Conservation (phyloP, 148 eudicot species). For the Suaeda aralocaspica region DNA sequence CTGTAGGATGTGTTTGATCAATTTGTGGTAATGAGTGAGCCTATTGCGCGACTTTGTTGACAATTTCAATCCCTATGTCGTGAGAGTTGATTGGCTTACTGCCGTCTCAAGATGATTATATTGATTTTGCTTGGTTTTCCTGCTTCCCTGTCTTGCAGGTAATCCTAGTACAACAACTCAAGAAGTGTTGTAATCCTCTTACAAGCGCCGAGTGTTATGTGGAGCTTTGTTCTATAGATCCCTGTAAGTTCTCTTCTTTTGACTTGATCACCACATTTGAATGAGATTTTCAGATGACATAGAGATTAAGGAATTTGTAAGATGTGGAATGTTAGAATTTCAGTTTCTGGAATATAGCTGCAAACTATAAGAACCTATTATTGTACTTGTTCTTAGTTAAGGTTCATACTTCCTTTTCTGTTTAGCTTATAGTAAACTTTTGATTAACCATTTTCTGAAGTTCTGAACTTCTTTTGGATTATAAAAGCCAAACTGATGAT, state of each 20-base stretch:
- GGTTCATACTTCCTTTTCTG: too few relatives aligned
- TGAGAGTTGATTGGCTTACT: background rate
- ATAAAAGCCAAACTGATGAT: too few relatives aligned
- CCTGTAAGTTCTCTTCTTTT: background rate
- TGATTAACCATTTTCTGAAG: too few relatives aligned
- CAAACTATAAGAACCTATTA: too few relatives aligned
- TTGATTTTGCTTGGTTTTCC: slow-evolving; percentile 5
- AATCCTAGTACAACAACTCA: background rate
- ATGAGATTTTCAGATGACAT: background rate
- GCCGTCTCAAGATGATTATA: background rate
- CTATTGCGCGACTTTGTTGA: background rate
- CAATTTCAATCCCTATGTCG: background rate
- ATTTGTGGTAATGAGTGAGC: too few relatives aligned
- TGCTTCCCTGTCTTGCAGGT: background rate
- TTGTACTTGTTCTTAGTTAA: too few relatives aligned
- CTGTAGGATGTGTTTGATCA: background rate
- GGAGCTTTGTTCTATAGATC: background rate
- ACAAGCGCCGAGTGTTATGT: background rate
- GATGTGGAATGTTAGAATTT: too few relatives aligned
- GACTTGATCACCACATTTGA: background rate
- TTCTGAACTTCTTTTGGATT: too few relatives aligned
- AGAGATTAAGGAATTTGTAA: too few relatives aligned
- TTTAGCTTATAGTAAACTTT: too few relatives aligned
- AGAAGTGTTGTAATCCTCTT: background rate
- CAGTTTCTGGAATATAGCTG: too few relatives aligned